Evolutionary conservation across 495 filamentous ascomycete species (phyloP).

Genomic region (Astrocystis sublimbata): DNA sequence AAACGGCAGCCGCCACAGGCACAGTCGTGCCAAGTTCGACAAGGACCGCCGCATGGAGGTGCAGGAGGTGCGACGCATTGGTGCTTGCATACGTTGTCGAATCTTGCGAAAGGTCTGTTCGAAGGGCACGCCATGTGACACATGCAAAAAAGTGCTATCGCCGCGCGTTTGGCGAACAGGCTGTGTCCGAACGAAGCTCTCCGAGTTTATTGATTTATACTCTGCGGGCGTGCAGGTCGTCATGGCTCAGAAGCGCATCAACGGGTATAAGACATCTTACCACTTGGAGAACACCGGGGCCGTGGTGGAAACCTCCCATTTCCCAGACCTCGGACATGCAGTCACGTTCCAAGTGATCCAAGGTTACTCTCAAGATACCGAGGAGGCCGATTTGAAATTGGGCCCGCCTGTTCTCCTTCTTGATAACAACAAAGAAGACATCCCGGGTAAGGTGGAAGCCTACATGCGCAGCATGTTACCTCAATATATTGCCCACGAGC

Average conservation of each 20-base stretch:
- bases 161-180: slow-evolving; percentile 79
- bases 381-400: slow-evolving; percentile 20
- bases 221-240: slow-evolving; percentile 69
- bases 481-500: slow-evolving; percentile 63
- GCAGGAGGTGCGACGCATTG: slow-evolving; percentile 74
- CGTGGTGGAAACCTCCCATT: slow-evolving; percentile 69
- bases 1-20: slow-evolving; percentile 38
- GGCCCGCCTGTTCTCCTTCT: slow-evolving; percentile 49
- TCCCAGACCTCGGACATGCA: slow-evolving; percentile 56
- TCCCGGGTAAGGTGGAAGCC: slow-evolving; percentile 63
- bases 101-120: slow-evolving; percentile 89
- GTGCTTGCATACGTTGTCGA: slow-evolving; percentile 82
- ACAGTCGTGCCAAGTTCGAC: slow-evolving; percentile 66
- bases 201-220: slow-evolving; percentile 72
- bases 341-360: slow-evolving; percentile 58
- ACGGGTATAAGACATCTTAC: slow-evolving; percentile 56
- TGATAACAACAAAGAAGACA: slow-evolving; percentile 67
- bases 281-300: slow-evolving; percentile 59
- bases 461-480: slow-evolving; percentile 69
- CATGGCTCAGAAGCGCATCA: slow-evolving; percentile 66
- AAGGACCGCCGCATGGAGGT: slow-evolving; percentile 72
- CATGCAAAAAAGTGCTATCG: slow-evolving; percentile 75
- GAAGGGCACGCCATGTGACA: slow-evolving; percentile 73
- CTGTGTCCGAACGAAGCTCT: slow-evolving; percentile 74
- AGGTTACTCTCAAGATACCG: slow-evolving; percentile 46